Evolutionary conservation across 2,329 filamentous ascomycete species (phyloP).

Genomic region (Aspergillus floridensis): DNA sequence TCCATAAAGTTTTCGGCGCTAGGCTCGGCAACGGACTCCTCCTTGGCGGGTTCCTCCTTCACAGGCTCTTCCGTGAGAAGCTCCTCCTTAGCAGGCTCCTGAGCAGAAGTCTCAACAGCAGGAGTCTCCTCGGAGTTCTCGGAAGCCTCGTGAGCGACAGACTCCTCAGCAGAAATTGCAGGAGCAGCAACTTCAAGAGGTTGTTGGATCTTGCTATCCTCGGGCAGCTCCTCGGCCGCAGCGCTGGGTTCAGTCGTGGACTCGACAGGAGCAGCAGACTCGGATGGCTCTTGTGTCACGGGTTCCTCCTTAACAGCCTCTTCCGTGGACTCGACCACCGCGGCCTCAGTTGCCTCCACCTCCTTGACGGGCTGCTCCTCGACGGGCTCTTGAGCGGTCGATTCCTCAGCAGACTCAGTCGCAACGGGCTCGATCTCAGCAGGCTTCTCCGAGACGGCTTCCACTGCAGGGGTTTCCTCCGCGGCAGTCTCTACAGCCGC

Average conservation of each 20-base stretch:
- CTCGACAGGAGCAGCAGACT: background rate
- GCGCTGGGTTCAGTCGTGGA: background rate
- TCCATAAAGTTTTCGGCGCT: background rate
- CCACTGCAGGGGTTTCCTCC: constrained; percentile 3
- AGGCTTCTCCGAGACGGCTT: constrained; percentile 1
- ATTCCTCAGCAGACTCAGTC: constrained; percentile 1
- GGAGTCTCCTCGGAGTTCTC: background rate
- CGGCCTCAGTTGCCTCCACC: constrained; percentile 2
- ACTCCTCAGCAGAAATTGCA: background rate
- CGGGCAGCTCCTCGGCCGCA: constrained; percentile 1
- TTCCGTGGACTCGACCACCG: constrained; percentile 4
- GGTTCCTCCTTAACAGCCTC: background rate
- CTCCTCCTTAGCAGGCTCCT: constrained; percentile 5
- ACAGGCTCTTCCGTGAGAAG: background rate
- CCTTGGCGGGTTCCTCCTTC: constrained; percentile 7
- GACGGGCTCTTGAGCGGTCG: constrained; percentile 5
- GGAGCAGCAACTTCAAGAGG: background rate
- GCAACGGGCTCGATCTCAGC: background rate
- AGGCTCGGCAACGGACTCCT: constrained; percentile 14
- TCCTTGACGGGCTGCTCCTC: constrained; percentile 4
- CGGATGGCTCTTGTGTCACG: background rate
- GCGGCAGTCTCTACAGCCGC: background rate
- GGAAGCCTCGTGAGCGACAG: background rate
- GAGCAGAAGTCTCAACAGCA: background rate
- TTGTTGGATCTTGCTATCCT: background rate